Conservation (phyloP, 768 basidiomycete species). For the Dentipellis sp. region DNA sequence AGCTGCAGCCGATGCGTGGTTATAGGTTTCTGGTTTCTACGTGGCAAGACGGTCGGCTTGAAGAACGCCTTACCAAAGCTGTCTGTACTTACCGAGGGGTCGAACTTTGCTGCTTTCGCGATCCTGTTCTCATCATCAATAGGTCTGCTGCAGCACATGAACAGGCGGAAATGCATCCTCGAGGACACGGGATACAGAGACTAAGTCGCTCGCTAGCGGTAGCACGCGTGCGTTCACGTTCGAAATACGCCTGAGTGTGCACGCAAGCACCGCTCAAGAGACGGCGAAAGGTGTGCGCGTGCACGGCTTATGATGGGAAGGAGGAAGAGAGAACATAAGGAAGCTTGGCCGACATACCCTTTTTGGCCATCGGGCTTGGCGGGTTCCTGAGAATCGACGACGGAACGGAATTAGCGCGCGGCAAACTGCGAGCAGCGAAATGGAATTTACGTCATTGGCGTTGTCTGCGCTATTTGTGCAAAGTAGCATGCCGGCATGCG, state of each 20-base stretch:
- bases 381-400: constrained; percentile 11
- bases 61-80: too few species aligned
- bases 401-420: constrained; percentile 6
- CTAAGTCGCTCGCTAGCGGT: too few species aligned
- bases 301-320: not conserved
- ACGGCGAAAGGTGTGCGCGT: not conserved
- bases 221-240: not conserved
- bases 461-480: not conserved
- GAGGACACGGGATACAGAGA: not conserved
- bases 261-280: not conserved
- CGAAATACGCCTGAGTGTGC: not conserved
- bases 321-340: constrained; percentile 2
- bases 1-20: constrained; percentile 32
- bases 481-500: not conserved
- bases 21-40: constrained; percentile 32
- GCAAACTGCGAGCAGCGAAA: not conserved
- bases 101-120: not conserved
- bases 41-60: not conserved
- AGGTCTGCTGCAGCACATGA: not conserved
- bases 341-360: constrained; percentile 8
- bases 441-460: constrained; percentile 8
- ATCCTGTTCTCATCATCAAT: not conserved
- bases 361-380: constrained; percentile 10
- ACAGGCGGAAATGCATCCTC: not conserved
- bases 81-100: not conserved